phyloP scores from a whole-genome alignment of 768 basidiomycete species.

The Tephrocybe rancida region DNA sequence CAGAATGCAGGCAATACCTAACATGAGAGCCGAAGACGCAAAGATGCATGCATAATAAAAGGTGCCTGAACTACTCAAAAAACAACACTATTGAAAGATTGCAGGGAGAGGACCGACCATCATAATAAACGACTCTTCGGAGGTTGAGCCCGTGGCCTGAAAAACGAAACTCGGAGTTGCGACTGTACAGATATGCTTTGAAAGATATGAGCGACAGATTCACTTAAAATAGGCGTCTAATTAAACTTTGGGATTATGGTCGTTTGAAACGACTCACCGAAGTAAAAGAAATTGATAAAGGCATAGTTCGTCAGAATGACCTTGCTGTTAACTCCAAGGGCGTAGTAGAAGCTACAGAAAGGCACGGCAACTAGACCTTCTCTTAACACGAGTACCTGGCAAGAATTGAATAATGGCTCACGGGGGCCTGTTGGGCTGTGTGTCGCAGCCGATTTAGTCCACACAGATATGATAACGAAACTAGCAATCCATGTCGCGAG shows the following conservation, averaged over 20 bases:
- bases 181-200: neutral
- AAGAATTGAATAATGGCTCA: neutral
- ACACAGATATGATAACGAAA: neutral
- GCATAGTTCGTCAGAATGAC: neutral
- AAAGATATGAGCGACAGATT: neutral
- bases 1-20: neutral
- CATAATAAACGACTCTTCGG: neutral
- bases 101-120: neutral
- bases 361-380: neutral
- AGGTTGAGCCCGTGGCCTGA: neutral
- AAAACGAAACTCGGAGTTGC: neutral
- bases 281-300: neutral
- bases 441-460: neutral
- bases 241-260: neutral
- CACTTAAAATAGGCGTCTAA: neutral
- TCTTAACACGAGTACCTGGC: neutral
- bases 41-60: constrained; percentile 1
- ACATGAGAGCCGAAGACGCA: neutral
- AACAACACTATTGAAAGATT: neutral
- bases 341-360: neutral
- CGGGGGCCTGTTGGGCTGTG: neutral
- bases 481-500: neutral
- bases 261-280: neutral
- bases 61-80: neutral
- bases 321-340: neutral